Conservation (phyloP, 495 filamentous ascomycete species). For the Parachaetomium inaequale region DNA sequence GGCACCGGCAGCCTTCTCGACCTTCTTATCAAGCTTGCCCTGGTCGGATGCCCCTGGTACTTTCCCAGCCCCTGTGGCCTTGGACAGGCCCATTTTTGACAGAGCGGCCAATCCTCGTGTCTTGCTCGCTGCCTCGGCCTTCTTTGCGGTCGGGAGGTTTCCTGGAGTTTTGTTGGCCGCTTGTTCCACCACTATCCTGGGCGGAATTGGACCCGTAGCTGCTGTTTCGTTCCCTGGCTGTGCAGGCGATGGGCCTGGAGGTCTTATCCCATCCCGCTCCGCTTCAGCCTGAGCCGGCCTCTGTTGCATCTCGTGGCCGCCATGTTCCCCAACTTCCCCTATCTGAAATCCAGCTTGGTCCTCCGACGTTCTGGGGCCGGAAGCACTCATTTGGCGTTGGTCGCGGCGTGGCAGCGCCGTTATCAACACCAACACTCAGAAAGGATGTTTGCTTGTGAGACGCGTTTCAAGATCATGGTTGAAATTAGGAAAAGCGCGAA, state of each 20-base stretch:
- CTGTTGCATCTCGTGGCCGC: no score
- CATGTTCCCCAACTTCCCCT: no score
- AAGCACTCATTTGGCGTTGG: no score
- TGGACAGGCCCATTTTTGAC: neutral
- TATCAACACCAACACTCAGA: no score
- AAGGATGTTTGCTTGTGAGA: no score
- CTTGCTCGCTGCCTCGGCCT: neutral
- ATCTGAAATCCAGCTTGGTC: no score
- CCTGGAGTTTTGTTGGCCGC: neutral
- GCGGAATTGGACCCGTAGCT: neutral
- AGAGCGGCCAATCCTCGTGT: neutral
- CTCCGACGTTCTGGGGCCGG: no score
- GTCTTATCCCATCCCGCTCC: neutral
- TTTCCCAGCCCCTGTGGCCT: neutral
- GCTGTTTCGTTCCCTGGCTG: neutral
- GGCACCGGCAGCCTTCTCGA: slow-evolving; percentile 4
- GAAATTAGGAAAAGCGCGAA: no score
- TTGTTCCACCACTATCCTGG: no score
- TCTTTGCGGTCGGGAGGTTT: neutral
- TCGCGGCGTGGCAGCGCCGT: no score
- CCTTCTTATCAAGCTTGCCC: neutral
- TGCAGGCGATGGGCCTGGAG: neutral
- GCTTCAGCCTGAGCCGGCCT: no score
- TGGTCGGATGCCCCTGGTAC: neutral
- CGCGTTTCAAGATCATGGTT: no score